These are phyloP conservation scores for Sarocladium brachiariae DNA, from an alignment of 2,329 filamentous ascomycete genomes.

Conservation along the genomic window DNA sequence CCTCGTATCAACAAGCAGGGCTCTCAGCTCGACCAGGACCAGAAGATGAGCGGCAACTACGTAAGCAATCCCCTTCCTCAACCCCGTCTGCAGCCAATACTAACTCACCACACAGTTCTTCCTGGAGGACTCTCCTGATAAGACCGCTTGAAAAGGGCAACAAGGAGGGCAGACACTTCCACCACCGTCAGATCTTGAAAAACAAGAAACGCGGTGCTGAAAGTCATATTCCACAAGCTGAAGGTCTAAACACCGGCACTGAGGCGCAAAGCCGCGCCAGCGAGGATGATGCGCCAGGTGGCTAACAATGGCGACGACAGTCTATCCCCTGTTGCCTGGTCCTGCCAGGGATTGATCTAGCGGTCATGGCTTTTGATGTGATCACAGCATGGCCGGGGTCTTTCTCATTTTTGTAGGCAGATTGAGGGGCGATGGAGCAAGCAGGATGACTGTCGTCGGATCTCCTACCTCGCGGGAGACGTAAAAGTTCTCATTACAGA, in stretches of 20 bases:
- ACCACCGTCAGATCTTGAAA: not conserved
- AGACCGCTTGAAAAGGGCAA: slow-evolving; percentile 53
- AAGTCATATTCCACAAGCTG: slow-evolving; percentile 25
- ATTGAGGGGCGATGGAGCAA: slow-evolving; percentile 56
- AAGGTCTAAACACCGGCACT: slow-evolving; percentile 16
- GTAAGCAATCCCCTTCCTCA: slow-evolving; percentile 43
- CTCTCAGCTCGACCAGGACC: slow-evolving; percentile 94
- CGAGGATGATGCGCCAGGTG: slow-evolving; percentile 62
- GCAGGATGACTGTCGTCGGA: slow-evolving; percentile 52
- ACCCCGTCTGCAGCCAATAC: slow-evolving; percentile 8
- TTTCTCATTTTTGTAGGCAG: slow-evolving; percentile 27
- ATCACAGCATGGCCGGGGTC: not conserved
- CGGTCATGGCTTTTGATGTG: not conserved
- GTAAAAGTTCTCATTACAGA: slow-evolving; percentile 3
- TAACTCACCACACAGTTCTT: slow-evolving; percentile 63
- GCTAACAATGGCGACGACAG: slow-evolving; percentile 51
- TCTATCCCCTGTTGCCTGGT: slow-evolving; percentile 62
- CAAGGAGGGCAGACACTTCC: slow-evolving; percentile 21
- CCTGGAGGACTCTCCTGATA: slow-evolving; percentile 66
- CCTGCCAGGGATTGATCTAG: slow-evolving; percentile 31
- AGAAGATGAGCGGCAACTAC: slow-evolving; percentile 90
- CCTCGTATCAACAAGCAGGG: slow-evolving; percentile 98
- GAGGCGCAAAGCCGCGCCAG: slow-evolving; percentile 35
- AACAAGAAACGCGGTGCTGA: slow-evolving; percentile 15
- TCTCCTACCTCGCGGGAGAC: slow-evolving; percentile 31